Conservation (phyloP, 306 rosid genomes). For the Sicyos edulis region DNA sequence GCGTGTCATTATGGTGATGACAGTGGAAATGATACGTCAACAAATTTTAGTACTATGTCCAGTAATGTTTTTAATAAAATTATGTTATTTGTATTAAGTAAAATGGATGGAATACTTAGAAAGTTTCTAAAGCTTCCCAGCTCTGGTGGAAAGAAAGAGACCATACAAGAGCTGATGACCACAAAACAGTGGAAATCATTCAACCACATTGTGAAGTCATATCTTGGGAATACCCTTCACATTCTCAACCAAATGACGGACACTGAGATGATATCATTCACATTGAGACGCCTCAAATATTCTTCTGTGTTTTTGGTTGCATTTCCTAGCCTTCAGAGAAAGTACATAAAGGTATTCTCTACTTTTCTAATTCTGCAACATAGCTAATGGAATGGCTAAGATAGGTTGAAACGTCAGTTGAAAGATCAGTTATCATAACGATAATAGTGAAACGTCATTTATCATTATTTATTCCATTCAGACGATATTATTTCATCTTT, state of each 20-base stretch:
- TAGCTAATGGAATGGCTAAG: background rate
- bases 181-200: slow-evolving; percentile 67
- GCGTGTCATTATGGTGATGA: slow-evolving; percentile 98
- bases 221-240: slow-evolving; percentile 87
- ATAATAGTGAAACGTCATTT: background rate
- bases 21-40: slow-evolving; percentile 39
- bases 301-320: slow-evolving; percentile 80
- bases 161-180: slow-evolving; percentile 50
- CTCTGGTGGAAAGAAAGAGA: slow-evolving; percentile 78
- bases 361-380: slow-evolving; percentile 8
- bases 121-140: slow-evolving; percentile 68
- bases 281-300: slow-evolving; percentile 64
- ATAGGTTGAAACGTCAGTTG: background rate
- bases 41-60: slow-evolving; percentile 63
- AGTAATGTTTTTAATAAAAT: slow-evolving; percentile 81
- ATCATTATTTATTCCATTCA: background rate
- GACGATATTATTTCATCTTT: background rate
- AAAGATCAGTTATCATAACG: no score
- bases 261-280: slow-evolving; percentile 79
- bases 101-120: slow-evolving; percentile 86
- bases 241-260: slow-evolving; percentile 97
- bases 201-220: slow-evolving; percentile 74
- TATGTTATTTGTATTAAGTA: slow-evolving; percentile 71
- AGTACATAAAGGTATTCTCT: slow-evolving; percentile 65
- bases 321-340: slow-evolving; percentile 80